These are phyloP conservation scores for Wickerhamiella bombiphila DNA, from an alignment of 805 yeast species.

Conservation along the genomic window DNA sequence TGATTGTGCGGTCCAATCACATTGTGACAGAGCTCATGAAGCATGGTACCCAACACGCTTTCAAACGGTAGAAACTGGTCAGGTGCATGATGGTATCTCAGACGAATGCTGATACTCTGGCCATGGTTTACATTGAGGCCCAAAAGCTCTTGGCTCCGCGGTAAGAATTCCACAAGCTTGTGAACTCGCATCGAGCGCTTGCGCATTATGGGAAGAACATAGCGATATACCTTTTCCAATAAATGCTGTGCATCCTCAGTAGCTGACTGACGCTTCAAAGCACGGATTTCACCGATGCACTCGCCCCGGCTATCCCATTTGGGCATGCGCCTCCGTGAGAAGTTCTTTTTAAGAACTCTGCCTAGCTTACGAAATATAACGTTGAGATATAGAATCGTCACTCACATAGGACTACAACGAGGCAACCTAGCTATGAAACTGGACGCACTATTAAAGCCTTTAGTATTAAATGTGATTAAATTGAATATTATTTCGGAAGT, in stretches of 20 bases:
- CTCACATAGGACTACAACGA: too few relatives aligned
- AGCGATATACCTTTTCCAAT: conserved; percentile 49
- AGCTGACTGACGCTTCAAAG: conserved; percentile 34
- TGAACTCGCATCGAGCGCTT: conserved; percentile 51
- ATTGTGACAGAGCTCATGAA: conserved; percentile 83
- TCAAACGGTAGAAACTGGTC: conserved; percentile 41
- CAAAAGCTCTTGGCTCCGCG: conserved; percentile 45
- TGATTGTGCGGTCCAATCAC: conserved; percentile 66
- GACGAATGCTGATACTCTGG: conserved; percentile 50
- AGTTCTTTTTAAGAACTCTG: not conserved
- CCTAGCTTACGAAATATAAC: not conserved
- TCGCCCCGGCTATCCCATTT: conserved; percentile 12
- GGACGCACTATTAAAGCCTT: too few relatives aligned
- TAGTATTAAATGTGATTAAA: too few relatives aligned
- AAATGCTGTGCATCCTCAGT: conserved; percentile 40
- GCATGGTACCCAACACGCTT: conserved; percentile 63
- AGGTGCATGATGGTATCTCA: conserved; percentile 45
- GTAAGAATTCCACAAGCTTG: conserved; percentile 65
- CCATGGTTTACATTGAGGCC: conserved; percentile 81
- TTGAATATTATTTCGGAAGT: too few relatives aligned
- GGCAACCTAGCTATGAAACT: too few relatives aligned
- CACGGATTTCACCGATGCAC: conserved; percentile 21
- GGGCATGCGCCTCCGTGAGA: conserved; percentile 9
- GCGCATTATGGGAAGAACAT: conserved; percentile 68
- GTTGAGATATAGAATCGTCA: not conserved